These are phyloP conservation scores for Pichia ethanolica DNA, from an alignment of 805 yeast genomes.

Conservation along the genomic window DNA sequence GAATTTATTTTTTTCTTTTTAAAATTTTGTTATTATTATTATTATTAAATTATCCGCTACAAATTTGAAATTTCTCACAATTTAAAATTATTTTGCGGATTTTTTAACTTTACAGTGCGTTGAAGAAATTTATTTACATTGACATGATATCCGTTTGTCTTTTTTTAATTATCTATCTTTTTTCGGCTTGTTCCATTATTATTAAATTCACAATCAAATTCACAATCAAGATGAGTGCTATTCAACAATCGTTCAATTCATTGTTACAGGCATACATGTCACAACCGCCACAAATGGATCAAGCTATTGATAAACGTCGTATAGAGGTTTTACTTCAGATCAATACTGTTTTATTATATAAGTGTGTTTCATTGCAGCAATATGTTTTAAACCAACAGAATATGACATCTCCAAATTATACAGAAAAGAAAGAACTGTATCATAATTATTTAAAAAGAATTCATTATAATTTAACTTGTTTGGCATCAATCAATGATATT, in stretches of 20 bases:
- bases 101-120: too few species aligned
- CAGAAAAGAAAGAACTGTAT: conserved; percentile 24
- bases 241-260: conserved; percentile 13
- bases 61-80: too few species aligned
- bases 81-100: too few species aligned
- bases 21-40: background rate
- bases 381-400: conserved; percentile 20
- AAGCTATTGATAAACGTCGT: conserved; percentile 28
- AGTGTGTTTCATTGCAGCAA: conserved; percentile 26
- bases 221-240: conserved; percentile 1
- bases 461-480: conserved; percentile 29
- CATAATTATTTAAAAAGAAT: conserved; percentile 30
- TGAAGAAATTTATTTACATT: too few species aligned
- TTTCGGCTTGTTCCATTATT: too few species aligned
- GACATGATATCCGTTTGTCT: too few species aligned
- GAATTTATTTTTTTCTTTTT: background rate
- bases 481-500: conserved; percentile 32
- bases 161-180: background rate
- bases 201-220: too few species aligned
- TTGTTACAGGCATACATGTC: conserved; percentile 23
- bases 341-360: conserved; percentile 27
- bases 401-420: conserved; percentile 16
- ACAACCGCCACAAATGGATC: conserved; percentile 23
- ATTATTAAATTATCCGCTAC: background rate
- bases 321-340: conserved; percentile 29